Conservation (phyloP, 2,329 filamentous ascomycete species). For the Fusarium miscanthi region DNA sequence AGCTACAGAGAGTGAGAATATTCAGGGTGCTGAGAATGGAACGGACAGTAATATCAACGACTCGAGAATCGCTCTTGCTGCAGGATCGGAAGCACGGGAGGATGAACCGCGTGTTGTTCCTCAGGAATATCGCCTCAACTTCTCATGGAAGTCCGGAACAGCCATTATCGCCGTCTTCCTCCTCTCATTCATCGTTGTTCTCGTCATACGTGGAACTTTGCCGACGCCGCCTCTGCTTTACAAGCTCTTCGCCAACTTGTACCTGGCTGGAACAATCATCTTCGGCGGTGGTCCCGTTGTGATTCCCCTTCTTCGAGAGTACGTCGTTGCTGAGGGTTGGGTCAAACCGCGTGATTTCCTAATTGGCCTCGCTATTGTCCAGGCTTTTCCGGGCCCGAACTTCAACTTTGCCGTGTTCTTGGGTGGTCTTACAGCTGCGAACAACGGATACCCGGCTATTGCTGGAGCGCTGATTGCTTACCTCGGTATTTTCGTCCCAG, state of each 20-base stretch:
- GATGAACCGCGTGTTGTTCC: conserved; percentile 47
- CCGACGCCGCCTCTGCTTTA: conserved; percentile 59
- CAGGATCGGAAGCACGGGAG: background rate
- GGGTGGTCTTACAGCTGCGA: conserved; percentile 60
- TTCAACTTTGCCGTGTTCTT: conserved; percentile 68
- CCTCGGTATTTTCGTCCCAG: conserved; percentile 64
- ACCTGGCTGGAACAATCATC: conserved; percentile 77
- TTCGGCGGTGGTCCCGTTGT: conserved; percentile 74
- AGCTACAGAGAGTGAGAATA: accelerated
- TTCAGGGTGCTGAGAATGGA: background rate
- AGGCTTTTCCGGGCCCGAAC: conserved; percentile 69
- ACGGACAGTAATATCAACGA: accelerated
- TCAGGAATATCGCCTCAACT: conserved; percentile 48
- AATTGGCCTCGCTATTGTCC: conserved; percentile 76
- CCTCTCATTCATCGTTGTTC: conserved; percentile 65
- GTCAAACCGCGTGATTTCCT: conserved; percentile 77
- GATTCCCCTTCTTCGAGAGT: conserved; percentile 70
- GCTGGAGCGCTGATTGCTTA: conserved; percentile 63
- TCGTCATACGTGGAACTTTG: conserved; percentile 61
- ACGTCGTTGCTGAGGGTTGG: conserved; percentile 75
- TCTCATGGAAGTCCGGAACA: conserved; percentile 59
- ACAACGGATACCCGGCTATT: conserved; percentile 50
- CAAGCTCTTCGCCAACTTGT: conserved; percentile 77
- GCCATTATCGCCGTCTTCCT: conserved; percentile 62
- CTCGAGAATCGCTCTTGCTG: background rate